Base-by-base conservation (phyloP, 495 filamentous ascomycete species). In the Podospora appendiculata region DNA sequence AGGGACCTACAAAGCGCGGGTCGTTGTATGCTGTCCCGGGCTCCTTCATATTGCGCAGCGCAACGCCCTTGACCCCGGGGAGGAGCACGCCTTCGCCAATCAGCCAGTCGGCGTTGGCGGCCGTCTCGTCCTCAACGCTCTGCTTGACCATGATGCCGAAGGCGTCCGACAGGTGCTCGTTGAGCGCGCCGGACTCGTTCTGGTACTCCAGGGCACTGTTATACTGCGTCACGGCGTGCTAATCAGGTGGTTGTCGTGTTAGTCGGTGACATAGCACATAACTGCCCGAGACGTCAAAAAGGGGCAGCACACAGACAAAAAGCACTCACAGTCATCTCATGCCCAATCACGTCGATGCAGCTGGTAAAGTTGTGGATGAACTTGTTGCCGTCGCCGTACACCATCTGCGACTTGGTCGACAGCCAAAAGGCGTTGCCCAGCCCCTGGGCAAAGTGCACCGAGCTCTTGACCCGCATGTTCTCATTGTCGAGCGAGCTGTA, bases 141-240 rank as follows among this genome's bases (percentile, higher is more conserved):
- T 79, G 78, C 68, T 76, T 72, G 56, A 76, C 62, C 75, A 81
- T 78, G 56, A 70, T 67, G 51, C 69, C 77, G 53, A 79, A 79
- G 14, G 74, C 70, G 54, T 81, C 78, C 8, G 75, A 71, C 36
- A 78, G 51, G 52, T 71, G 70, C 61, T 81, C 78, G 61, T 79
- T 79, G 19, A 79, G 64, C 3, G 75, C 74, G 13, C 75, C 77
- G 33, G 68, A 60, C 55, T 79, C 67, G 16, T 60, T 65, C 7
- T 57, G 41, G 55, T 79, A 79, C 39, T 66, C 60, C 6, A 79
- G 69, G 0, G 60, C 57, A 11, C 63, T 66, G 2, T 70, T 76
- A 53, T 71, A 62, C 53, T 77, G 64, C 8, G 69, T 75, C 12
- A 80, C 64, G 32, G 69, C 76, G 51, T 80, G 77, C 48, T 49